phyloP scores from a whole-genome alignment of 2,329 filamentous ascomycete species.

The Epichloe aotearoae region DNA sequence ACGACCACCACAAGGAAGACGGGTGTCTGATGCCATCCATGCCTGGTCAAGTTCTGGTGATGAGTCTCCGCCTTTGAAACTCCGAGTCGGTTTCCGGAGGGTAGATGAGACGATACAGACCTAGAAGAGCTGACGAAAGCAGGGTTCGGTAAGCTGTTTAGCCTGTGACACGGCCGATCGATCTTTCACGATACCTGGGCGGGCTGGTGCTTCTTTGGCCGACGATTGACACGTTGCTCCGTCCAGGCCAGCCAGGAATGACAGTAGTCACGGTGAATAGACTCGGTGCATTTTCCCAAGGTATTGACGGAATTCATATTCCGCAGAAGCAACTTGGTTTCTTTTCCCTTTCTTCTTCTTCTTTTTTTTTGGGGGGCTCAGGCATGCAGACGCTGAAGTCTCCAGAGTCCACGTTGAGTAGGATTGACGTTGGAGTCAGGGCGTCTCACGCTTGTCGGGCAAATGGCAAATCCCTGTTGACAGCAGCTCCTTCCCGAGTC shows the following conservation, averaged over 20 bases:
- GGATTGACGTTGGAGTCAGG: background rate
- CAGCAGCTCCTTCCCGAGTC: slow-evolving; percentile 1
- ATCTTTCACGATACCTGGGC: background rate
- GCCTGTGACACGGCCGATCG: background rate
- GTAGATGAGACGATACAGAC: background rate
- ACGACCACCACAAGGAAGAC: background rate
- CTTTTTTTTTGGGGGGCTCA: too few species aligned
- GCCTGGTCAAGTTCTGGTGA: too few species aligned
- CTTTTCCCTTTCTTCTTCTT: too few species aligned
- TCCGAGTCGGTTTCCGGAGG: too few species aligned
- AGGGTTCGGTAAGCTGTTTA: background rate
- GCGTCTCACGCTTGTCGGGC: slow-evolving; percentile 2
- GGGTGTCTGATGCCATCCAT: background rate
- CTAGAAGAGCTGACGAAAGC: background rate
- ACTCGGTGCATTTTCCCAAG: too few species aligned
- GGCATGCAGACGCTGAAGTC: too few species aligned
- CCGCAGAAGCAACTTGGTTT: too few species aligned
- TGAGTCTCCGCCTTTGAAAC: too few species aligned
- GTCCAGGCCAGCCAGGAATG: too few species aligned
- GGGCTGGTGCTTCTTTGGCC: background rate
- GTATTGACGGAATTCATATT: too few species aligned
- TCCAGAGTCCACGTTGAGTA: background rate
- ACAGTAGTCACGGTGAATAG: too few species aligned
- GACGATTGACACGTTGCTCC: too few species aligned
- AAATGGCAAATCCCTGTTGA: background rate